Conservation (phyloP, 768 basidiomycete genomes). For the Lactarius psammicola region DNA sequence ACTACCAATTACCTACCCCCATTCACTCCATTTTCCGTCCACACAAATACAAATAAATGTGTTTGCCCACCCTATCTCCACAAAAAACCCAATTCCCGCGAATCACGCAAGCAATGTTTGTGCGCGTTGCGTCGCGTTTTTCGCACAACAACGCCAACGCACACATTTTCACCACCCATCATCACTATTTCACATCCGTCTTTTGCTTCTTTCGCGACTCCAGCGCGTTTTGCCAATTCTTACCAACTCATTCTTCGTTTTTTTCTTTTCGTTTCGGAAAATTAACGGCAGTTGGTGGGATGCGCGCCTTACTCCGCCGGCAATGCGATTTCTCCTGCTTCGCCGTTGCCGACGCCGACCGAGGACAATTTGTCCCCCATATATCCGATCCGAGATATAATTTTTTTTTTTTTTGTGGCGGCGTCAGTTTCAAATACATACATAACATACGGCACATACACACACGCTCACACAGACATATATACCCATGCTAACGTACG, state of each 20-base stretch:
- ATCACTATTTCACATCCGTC: not conserved
- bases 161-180: not conserved
- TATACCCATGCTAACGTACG: no score
- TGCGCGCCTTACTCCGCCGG: slow-evolving; percentile 6
- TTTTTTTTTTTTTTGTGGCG: not conserved
- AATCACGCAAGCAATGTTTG: slow-evolving; percentile 20
- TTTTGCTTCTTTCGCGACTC: not conserved
- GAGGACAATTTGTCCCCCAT: not conserved
- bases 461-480: not conserved
- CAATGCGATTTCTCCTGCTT: not conserved
- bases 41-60: not conserved
- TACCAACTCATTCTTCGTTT: no score
- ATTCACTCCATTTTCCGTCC: not conserved
- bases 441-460: not conserved
- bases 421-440: not conserved
- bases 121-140: no score
- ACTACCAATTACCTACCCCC: not conserved
- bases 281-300: not conserved
- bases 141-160: no score
- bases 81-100: slow-evolving; percentile 19
- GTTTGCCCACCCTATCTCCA: slow-evolving; percentile 19
- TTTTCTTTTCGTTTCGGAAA: not conserved
- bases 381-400: not conserved
- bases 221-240: not conserved
- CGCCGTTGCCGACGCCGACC: not conserved